Percentiles rank a stretch among this genome's conserved stretches.
Conservation (phyloP, 345 rosid species). For the Eutrema yunnanense region DNA sequence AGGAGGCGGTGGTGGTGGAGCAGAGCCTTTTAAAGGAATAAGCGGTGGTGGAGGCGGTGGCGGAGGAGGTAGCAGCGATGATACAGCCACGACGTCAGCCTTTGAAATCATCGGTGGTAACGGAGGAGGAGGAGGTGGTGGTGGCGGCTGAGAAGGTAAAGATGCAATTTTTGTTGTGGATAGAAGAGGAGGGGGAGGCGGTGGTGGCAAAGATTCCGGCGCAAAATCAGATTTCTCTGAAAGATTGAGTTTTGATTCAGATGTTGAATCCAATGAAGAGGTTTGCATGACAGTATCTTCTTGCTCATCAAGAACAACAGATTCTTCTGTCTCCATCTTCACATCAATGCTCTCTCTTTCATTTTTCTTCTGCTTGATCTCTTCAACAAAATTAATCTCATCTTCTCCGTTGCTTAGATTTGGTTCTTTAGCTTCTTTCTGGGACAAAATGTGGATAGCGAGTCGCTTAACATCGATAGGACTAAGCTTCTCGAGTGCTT, state of each 20-base stretch:
- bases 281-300: constrained; percentile 5
- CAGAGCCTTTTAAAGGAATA: constrained; percentile 7
- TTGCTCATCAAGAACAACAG: constrained; percentile 11
- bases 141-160: constrained; percentile 4
- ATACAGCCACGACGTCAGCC: neutral
- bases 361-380: neutral
- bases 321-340: constrained; percentile 19
- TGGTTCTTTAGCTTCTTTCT: constrained; percentile 31
- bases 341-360: constrained; percentile 17
- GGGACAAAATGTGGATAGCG: constrained; percentile 42
- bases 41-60: neutral
- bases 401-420: constrained; percentile 16
- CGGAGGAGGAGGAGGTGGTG: constrained; percentile 8
- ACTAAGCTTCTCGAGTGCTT: constrained; percentile 66
- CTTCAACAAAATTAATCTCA: constrained; percentile 29
- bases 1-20: constrained; percentile 6
- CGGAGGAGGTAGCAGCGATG: neutral
- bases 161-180: neutral
- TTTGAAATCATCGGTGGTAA: neutral
- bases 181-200: constrained; percentile 16
- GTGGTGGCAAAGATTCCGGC: constrained; percentile 1
- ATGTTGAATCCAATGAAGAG: constrained; percentile 11
- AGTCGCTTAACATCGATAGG: constrained; percentile 62
- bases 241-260: constrained; percentile 16
- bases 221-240: neutral